A percentile compares a stretch with the other conserved stretches of the same genome.
These are phyloP conservation scores for Diaporthe ampelina DNA, from an alignment of 2,329 filamentous ascomycete genomes.

Conservation along the genomic window DNA sequence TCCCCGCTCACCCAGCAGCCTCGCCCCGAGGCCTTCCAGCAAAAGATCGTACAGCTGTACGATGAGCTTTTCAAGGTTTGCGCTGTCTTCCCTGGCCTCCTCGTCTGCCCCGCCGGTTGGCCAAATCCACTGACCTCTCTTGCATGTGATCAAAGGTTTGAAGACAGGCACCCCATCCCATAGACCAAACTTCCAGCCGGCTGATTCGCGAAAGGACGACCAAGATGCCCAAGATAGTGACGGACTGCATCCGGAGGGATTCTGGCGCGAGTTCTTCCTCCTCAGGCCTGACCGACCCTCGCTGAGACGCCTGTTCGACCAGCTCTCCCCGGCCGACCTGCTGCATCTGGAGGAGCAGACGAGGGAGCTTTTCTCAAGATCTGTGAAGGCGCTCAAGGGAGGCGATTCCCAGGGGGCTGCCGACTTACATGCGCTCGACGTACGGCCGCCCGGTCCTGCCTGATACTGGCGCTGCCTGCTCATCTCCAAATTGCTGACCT, in stretches of 20 bases:
- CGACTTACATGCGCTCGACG: slow-evolving; percentile 87
- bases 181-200: slow-evolving; percentile 24
- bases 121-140: slow-evolving; percentile 31
- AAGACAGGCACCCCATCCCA: slow-evolving; percentile 25
- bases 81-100: slow-evolving; percentile 20
- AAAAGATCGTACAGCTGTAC: slow-evolving; percentile 94
- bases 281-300: slow-evolving; percentile 81
- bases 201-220: slow-evolving; percentile 38
- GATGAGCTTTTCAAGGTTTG: slow-evolving; percentile 83
- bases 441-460: slow-evolving; percentile 52
- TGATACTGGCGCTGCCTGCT: neutral
- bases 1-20: slow-evolving; percentile 95
- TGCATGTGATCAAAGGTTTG: slow-evolving; percentile 41
- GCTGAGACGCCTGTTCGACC: slow-evolving; percentile 77
- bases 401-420: slow-evolving; percentile 67
- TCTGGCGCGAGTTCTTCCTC: slow-evolving; percentile 97
- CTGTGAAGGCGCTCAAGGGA: slow-evolving; percentile 78
- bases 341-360: slow-evolving; percentile 83
- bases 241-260: slow-evolving; percentile 84
- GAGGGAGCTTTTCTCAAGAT: slow-evolving; percentile 82
- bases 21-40: slow-evolving; percentile 90
- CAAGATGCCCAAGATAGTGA: slow-evolving; percentile 71
- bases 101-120: neutral
- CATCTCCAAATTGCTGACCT: slow-evolving; percentile 45
- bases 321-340: slow-evolving; percentile 80